phyloP scores from a whole-genome alignment of 768 basidiomycete genomes.

The Gloeopeniophorella convolvens region DNA sequence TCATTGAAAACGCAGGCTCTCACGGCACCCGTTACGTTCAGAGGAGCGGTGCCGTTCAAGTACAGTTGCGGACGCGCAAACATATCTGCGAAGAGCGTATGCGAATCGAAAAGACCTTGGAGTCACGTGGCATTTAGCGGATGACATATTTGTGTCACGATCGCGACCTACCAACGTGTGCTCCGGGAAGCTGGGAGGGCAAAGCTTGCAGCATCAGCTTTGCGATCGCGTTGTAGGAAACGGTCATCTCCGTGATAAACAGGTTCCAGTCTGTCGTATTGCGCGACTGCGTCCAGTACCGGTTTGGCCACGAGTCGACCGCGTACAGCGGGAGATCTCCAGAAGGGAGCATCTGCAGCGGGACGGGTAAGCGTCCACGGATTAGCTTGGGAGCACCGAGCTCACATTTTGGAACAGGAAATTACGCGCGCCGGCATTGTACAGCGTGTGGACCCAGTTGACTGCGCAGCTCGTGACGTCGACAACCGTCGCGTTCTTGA shows the following conservation, averaged over 20 bases:
- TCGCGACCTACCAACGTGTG: constrained; percentile 62
- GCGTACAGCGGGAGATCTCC: constrained; percentile 28
- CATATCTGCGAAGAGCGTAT: constrained; percentile 56
- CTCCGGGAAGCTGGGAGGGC: constrained; percentile 29
- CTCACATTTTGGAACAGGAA: constrained; percentile 66
- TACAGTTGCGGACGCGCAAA: constrained; percentile 43
- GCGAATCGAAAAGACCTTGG: constrained; percentile 54
- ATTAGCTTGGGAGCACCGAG: background rate
- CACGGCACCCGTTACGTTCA: constrained; percentile 38
- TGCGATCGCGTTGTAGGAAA: constrained; percentile 27
- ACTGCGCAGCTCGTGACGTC: constrained; percentile 52
- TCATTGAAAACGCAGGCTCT: constrained; percentile 41
- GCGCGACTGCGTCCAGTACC: constrained; percentile 28
- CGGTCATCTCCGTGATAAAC: constrained; percentile 29
- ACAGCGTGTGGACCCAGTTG: constrained; percentile 51
- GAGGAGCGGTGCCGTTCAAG: constrained; percentile 47
- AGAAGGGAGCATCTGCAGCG: constrained; percentile 31
- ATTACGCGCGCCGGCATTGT: constrained; percentile 54
- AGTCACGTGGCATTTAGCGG: too few species aligned
- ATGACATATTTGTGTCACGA: too few species aligned
- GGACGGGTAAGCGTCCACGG: background rate
- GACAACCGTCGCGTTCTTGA: constrained; percentile 44
- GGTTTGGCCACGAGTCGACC: constrained; percentile 28
- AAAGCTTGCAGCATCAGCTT: constrained; percentile 24
- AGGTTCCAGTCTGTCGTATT: constrained; percentile 33